Evolutionary conservation across 2,329 filamentous ascomycete genomes (phyloP), one percentile per base, ranked within the genome.

Genomic region (Fusarium scirpi): DNA sequence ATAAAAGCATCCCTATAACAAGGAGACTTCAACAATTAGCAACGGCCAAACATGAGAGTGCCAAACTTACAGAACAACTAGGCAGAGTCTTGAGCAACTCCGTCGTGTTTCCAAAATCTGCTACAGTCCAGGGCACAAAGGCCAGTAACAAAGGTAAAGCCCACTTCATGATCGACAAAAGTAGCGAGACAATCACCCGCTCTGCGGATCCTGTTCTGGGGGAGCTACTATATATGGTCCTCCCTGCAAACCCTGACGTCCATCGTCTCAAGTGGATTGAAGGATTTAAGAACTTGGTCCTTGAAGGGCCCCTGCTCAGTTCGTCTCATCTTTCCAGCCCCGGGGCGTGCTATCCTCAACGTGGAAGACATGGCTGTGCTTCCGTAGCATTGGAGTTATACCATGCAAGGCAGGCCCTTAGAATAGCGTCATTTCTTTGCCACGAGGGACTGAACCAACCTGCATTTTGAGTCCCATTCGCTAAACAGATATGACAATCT

Each of bases 121-220:
- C 69, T 8, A 51, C 47, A 22, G 56, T 51, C 38, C 62, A 65
- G 22, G 69, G 71, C 67, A 73, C 34, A 44, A 75, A 40, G 38
- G 53, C 61, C 51, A 67, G 54, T 32, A 75, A 24, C n/a, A 75
- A 64, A 65, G 59, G 57, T 34, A 73, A 44, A 53, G 51, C 59
- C 73, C 73, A 75, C 65, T 65, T 75, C 73, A 75, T 67, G 67
- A 67, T 67, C 57, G 54, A 62, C 57, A 70, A 16, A 48, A 40
- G 34, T 62, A 48, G 46, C 58, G 46, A 62, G 46, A 43, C 48
- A 48, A 65, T 6, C 53, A 41, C 58, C 46, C 58, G 58, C 44
- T 15, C n/a, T 49, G 54, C 59, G 57, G 44, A 53, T 16, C 52
- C 46, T 24, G 25, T 6, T 40, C 46, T 41, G 25, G 44, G 57